A percentile compares a stretch with the other conserved stretches of the same genome.
Conservation (phyloP, 2,329 filamentous ascomycete species). For the Ophiostoma australiae region DNA sequence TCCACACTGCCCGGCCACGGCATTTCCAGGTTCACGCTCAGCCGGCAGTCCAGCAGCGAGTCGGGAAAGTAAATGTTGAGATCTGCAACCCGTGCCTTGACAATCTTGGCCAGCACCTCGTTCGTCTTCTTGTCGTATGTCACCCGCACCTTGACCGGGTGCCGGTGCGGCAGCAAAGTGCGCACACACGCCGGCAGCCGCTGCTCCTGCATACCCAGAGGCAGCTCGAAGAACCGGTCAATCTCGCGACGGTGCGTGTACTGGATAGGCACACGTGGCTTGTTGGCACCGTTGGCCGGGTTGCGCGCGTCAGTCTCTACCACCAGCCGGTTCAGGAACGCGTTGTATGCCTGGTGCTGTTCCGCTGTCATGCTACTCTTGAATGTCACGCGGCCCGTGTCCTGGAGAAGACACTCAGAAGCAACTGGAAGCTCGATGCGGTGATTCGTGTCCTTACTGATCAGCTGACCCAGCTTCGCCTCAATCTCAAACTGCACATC, state of each 20-base stretch:
- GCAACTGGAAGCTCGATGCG: conserved; percentile 63
- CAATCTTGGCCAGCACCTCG: conserved; percentile 71
- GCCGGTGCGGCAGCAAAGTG: conserved; percentile 53
- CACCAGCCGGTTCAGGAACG: conserved; percentile 71
- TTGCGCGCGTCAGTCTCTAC: conserved; percentile 53
- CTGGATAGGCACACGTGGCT: conserved; percentile 58
- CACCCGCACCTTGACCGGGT: conserved; percentile 62
- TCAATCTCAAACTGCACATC: conserved; percentile 85
- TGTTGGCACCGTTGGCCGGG: conserved; percentile 39
- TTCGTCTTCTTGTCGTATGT: conserved; percentile 67
- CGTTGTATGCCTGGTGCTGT: conserved; percentile 79
- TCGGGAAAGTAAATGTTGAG: conserved; percentile 79
- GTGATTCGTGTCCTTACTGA: conserved; percentile 65
- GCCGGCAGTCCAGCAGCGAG: conserved; percentile 78
- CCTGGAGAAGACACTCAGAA: conserved; percentile 65
- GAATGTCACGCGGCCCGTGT: conserved; percentile 57
- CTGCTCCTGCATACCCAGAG: conserved; percentile 51
- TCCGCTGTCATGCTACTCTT: conserved; percentile 85
- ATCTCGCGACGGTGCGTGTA: conserved; percentile 84
- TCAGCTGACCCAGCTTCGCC: conserved; percentile 80
- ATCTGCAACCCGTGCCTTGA: conserved; percentile 85
- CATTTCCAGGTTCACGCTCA: conserved; percentile 94
- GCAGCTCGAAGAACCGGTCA: conserved; percentile 78
- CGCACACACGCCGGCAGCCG: conserved; percentile 61
- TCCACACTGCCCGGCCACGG: conserved; percentile 66